Evolutionary conservation across 768 basidiomycete genomes (phyloP), one percentile per base, ranked within the genome.

Genomic region (Cyclocybe aegerita): DNA sequence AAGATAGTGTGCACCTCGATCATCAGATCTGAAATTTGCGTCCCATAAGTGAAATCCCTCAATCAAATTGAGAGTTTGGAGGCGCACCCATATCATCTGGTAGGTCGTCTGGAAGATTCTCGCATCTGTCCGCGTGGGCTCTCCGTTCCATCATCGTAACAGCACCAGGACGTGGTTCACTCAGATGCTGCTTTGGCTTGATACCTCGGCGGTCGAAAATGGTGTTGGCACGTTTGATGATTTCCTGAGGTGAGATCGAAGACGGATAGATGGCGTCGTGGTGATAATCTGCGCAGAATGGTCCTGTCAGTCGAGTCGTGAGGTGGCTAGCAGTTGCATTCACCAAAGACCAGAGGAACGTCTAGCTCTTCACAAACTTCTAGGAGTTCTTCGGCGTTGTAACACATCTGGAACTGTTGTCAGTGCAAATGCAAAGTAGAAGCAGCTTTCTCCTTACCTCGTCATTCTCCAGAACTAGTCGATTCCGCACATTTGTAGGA

Each of bases 381-480:
- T n/a, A 97, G 73, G 9, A 97, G 73, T 48, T 97, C 95, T 53
- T 91, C 91, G 0, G 89, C 87, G 45, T 82, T 91, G 67, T 94
- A 97, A 61, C 93, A 96, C 56, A 97, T 60, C 77, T 80, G 43
- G 7, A 47, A 15, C n/a, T 12, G 34, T 14, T 31, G 33, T 32
- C 7, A 10, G 43, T 10, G 34, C 33, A 15, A 29, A 33, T 1
- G 23, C 38, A 16, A 9, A 38, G 16, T 23, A 34, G 5, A 12
- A 31, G n/a, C 8, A 15, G 9, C 31, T 2, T 8, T 4, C 16
- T 12, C 9, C 70, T 37, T 49, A 89, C 90, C 73, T 98, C 95
- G 56, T 97, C 95, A 53, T 97, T 98, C 68, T 98, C 95, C n/a
- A 94, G 73, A 1, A 93, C 93, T 15, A 95, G 65, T 39, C 95